These are phyloP conservation scores for Staphylotrichum tortipilum DNA, from an alignment of 495 filamentous ascomycete species.

Conservation along the genomic window DNA sequence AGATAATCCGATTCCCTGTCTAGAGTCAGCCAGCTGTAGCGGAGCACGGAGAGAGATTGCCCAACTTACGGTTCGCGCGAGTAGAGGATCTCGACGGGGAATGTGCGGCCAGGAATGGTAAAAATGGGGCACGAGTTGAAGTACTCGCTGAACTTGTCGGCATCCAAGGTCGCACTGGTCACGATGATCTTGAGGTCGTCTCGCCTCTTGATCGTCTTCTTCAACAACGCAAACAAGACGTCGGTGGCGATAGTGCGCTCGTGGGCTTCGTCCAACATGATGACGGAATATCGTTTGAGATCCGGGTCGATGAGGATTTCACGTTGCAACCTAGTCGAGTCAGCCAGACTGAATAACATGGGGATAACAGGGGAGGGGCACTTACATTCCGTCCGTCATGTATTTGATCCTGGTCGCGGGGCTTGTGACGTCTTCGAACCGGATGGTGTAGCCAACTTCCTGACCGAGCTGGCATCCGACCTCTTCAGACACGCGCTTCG, in stretches of 20 bases:
- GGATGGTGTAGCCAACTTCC: slow-evolving; percentile 95
- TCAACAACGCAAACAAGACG: slow-evolving; percentile 86
- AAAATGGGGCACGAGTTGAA: slow-evolving; percentile 94
- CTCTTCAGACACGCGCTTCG: slow-evolving; percentile 93
- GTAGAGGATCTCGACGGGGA: slow-evolving; percentile 91
- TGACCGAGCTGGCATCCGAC: slow-evolving; percentile 84
- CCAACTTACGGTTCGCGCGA: slow-evolving; percentile 62
- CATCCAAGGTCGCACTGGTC: slow-evolving; percentile 91
- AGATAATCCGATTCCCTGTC: slow-evolving; percentile 77
- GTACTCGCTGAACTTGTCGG: slow-evolving; percentile 93
- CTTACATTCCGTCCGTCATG: slow-evolving; percentile 92
- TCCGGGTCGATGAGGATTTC: slow-evolving; percentile 89
- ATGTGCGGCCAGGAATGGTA: slow-evolving; percentile 90
- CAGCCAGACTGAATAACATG: not conserved
- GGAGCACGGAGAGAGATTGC: not conserved
- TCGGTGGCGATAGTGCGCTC: slow-evolving; percentile 95
- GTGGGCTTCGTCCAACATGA: slow-evolving; percentile 98
- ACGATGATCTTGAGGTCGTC: slow-evolving; percentile 91
- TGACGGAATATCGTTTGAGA: slow-evolving; percentile 80
- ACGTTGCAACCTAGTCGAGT: slow-evolving; percentile 52
- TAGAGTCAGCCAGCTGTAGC: not conserved
- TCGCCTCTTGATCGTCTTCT: slow-evolving; percentile 81
- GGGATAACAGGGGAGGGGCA: not conserved
- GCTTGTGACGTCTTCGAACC: slow-evolving; percentile 91
- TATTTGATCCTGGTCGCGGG: slow-evolving; percentile 94